Percentiles rank a stretch among this genome's conserved stretches.
Conservation (phyloP, 1,284 basidiomycete genomes). For the Malassezia psittaci region DNA sequence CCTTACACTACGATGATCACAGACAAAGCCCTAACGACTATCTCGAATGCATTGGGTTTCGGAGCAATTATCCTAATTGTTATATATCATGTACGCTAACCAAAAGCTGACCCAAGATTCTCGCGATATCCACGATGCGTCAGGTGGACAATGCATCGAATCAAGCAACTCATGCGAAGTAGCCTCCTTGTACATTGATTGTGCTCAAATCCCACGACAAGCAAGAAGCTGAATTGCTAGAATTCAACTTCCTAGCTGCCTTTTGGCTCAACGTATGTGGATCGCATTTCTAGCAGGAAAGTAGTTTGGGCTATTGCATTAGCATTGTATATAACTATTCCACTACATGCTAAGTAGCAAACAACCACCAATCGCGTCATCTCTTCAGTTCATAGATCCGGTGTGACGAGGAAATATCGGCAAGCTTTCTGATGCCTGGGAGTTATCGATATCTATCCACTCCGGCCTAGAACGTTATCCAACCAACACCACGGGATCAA, state of each 20-base stretch:
- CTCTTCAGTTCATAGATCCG: no score
- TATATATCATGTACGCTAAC: conserved; percentile 13
- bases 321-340: no score
- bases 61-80: conserved; percentile 16
- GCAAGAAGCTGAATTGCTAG: no score
- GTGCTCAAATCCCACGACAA: no score
- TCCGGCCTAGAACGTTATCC: background rate
- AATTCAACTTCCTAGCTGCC: no score
- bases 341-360: no score
- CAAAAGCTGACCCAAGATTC: conserved; percentile 6
- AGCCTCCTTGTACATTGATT: no score
- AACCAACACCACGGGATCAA: background rate
- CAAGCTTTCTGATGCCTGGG: background rate
- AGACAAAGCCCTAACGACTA: conserved; percentile 4
- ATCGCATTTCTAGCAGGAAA: background rate
- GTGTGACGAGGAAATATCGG: background rate
- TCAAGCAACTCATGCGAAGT: background rate
- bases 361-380: no score
- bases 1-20: conserved; percentile 12
- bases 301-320: background rate
- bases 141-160: conserved; percentile 12
- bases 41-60: conserved; percentile 15
- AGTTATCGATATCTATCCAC: background rate
- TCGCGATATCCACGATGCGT: conserved; percentile 11
- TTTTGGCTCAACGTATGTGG: no score